These are phyloP conservation scores for Mortierella sp. DNA, from an alignment of 371 early-diverging fungal species.

Conservation along the genomic window DNA sequence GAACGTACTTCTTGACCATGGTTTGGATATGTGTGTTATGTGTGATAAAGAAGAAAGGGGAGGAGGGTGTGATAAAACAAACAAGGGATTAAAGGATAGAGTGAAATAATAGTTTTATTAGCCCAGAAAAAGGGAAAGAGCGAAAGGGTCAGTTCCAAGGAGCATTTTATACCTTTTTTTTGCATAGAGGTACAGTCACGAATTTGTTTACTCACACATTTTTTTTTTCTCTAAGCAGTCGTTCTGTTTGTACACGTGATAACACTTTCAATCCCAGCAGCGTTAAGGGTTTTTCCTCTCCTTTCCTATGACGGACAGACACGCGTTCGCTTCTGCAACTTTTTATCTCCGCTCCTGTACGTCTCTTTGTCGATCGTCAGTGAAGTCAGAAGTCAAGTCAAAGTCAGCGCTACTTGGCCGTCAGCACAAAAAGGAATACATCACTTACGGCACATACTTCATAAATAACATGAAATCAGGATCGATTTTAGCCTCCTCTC, in stretches of 20 bases:
- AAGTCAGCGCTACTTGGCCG: neutral
- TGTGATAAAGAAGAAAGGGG: conserved; percentile 15
- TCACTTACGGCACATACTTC: neutral
- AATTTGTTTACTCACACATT: conserved; percentile 2
- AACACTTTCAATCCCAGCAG: neutral
- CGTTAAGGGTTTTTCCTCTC: neutral
- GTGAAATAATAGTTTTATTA: conserved; percentile 23
- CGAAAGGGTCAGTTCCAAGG: neutral
- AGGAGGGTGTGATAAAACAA: neutral
- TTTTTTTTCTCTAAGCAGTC: conserved; percentile 18
- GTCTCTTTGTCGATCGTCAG: neutral
- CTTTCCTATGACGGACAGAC: neutral
- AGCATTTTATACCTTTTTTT: conserved; percentile 5
- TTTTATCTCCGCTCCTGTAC: neutral
- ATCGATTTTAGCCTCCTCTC: neutral
- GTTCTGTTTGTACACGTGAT: neutral
- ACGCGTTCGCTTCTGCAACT: conserved; percentile 6
- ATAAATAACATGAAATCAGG: neutral
- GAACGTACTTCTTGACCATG: conserved; percentile 88
- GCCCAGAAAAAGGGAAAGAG: conserved; percentile 45
- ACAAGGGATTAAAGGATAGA: neutral
- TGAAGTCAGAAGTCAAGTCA: neutral
- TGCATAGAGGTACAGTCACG: conserved; percentile 15
- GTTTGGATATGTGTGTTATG: conserved; percentile 9
- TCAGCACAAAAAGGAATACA: conserved; percentile 1